phyloP scores from a whole-genome alignment of 768 basidiomycete species.

The Mycena galericulata region DNA sequence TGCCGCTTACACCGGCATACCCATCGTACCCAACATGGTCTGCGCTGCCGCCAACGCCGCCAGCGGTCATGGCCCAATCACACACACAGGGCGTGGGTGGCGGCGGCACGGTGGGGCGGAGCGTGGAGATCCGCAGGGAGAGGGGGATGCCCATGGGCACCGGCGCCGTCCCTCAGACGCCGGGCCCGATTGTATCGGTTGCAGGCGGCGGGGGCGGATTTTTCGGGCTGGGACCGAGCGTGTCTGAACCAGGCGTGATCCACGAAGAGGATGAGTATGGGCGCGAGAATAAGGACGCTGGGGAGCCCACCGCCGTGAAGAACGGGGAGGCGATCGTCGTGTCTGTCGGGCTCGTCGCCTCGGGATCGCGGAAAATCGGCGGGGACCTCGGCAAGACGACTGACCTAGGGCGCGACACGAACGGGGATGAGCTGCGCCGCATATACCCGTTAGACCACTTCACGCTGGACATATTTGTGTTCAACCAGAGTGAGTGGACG shows the following conservation, averaged over 20 bases:
- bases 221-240: constrained; percentile 30
- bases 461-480: constrained; percentile 88
- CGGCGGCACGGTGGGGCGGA: constrained; percentile 55
- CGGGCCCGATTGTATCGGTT: constrained; percentile 63
- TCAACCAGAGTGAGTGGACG: constrained; percentile 82
- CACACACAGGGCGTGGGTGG: constrained; percentile 59
- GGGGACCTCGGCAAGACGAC: constrained; percentile 36
- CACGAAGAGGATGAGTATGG: constrained; percentile 41
- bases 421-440: constrained; percentile 50
- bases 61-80: constrained; percentile 66
- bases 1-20: constrained; percentile 77
- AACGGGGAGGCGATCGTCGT: constrained; percentile 74
- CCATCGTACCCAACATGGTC: constrained; percentile 70
- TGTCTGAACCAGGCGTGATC: constrained; percentile 41
- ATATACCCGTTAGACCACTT: constrained; percentile 83
- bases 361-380: constrained; percentile 33
- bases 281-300: constrained; percentile 10
- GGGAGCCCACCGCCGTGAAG: constrained; percentile 21
- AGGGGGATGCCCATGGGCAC: constrained; percentile 54
- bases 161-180: constrained; percentile 61
- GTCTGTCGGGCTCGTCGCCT: constrained; percentile 68
- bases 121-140: constrained; percentile 77
- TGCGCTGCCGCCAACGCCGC: constrained; percentile 62
- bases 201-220: constrained; percentile 49
- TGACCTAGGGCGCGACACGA: constrained; percentile 35